Percentiles rank a stretch among this genome's conserved stretches.
Evolutionary conservation across 208 protist genomes (phyloP).

Genomic region (Trypanosoma brucei): DNA sequence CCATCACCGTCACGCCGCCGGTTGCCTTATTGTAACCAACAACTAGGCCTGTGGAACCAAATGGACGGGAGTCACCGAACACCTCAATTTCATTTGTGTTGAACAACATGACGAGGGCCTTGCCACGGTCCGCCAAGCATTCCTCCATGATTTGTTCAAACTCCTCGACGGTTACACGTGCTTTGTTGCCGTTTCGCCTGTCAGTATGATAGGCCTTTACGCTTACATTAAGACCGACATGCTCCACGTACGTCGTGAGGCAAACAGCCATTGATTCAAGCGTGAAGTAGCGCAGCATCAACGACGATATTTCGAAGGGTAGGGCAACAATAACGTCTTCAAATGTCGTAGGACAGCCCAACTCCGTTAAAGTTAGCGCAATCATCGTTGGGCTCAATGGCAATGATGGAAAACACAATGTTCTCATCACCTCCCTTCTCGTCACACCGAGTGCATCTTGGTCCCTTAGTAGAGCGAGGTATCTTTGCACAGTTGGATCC

Average conservation of each 20-base stretch:
- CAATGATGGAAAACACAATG: conserved; percentile 57
- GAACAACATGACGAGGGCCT: conserved; percentile 60
- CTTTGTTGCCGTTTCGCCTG: conserved; percentile 21
- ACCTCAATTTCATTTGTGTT: conserved; percentile 47
- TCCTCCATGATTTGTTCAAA: conserved; percentile 52
- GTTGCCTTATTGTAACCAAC: conserved; percentile 46
- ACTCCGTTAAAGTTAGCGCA: conserved; percentile 57
- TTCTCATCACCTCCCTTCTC: conserved; percentile 24
- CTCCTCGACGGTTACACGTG: conserved; percentile 31
- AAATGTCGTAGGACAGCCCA: conserved; percentile 60
- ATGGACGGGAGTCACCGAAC: conserved; percentile 62
- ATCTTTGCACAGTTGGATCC: conserved; percentile 55
- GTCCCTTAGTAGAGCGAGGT: conserved; percentile 54
- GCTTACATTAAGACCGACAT: conserved; percentile 27
- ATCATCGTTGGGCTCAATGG: conserved; percentile 78
- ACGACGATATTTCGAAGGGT: conserved; percentile 69
- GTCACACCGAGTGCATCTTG: conserved; percentile 29
- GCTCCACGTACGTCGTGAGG: conserved; percentile 52
- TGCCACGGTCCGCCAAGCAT: conserved; percentile 18
- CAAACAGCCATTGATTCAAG: conserved; percentile 74
- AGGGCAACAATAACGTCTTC: conserved; percentile 73
- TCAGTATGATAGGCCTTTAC: conserved; percentile 62
- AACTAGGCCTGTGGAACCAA: conserved; percentile 70
- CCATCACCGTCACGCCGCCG: conserved; percentile 52
- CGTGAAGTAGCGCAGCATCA: conserved; percentile 73